Base-by-base conservation (phyloP, 768 basidiomycete genomes). In the Paxillus rubicundulus region DNA sequence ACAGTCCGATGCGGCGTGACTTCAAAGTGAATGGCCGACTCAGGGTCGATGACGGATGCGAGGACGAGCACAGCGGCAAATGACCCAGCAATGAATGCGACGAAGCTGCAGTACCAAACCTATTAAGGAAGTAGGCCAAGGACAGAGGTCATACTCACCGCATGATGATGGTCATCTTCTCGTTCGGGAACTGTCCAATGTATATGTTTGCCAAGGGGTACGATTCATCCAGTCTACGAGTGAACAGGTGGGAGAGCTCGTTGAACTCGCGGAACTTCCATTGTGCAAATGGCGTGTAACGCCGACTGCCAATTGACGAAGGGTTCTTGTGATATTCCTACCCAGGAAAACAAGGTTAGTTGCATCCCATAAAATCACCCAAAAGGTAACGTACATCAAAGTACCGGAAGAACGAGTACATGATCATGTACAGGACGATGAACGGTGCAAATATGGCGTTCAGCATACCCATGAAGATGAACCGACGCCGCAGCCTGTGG, bases 251-350 rank as follows among this genome's bases (percentile, higher is more conserved):
- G 0, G 93, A 89, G 9, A 99, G 76, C 64, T 99, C 97, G 66
- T 99, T 99, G 77, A 98, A 99, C 67, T 99, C 97, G 50, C 97
- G 81, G 66, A 98, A 98, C 66, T 98, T 98, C 97, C 97, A 99
- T 55, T 92, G 86, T 4, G 95, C 95, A 54, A 89, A 95, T 0
- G 86, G 88, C 0, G 97, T 99, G 64, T 98, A 99, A 50, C 89
- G 82, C 30, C 97, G 85, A 10, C 88, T 85, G 34, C 94, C 89
- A 45, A 98, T 92, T 1, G 92, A 86, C 0, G 97, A 98, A 2
- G 96, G 97, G 64, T 98, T 93, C 71, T 96, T 96, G 80, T 92
- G 96, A 64, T 98, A 98, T 78, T 99, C 95, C 97, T 99, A 60
- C 27, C 30, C 39, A 16, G 16, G 20, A 52, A 52, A 30, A 41